These are phyloP conservation scores for Mortierella claussenii DNA, from an alignment of 192 early-diverging fungal genomes.

Conservation along the genomic window DNA sequence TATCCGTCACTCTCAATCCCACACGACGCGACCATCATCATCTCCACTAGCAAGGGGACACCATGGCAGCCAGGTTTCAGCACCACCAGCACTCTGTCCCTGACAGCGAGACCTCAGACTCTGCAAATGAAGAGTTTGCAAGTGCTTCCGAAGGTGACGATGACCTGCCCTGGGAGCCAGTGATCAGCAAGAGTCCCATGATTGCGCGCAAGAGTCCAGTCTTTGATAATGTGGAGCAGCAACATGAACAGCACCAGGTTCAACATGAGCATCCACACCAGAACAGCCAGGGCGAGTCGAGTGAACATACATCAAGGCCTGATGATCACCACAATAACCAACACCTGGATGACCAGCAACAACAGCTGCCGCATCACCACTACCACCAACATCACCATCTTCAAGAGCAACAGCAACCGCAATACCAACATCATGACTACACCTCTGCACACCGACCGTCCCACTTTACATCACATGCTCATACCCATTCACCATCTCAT, in stretches of 20 bases:
- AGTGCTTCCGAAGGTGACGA: conserved; percentile 52
- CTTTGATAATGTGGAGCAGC: too few species aligned
- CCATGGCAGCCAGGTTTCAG: conserved; percentile 6
- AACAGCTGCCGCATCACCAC: background rate
- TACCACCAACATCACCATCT: background rate
- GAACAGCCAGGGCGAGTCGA: too few species aligned
- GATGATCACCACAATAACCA: too few species aligned
- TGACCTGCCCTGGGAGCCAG: conserved; percentile 45
- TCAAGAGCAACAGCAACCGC: background rate
- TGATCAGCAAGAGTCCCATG: conserved; percentile 35
- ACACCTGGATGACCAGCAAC: background rate
- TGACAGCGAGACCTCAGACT: conserved; percentile 37
- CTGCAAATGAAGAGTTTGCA: conserved; percentile 51
- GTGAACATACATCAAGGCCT: too few species aligned
- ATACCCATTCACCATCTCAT: background rate
- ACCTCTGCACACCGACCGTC: background rate
- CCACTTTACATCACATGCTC: background rate
- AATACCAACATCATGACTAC: background rate
- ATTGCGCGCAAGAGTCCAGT: conserved; percentile 30
- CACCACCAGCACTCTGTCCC: conserved; percentile 4
- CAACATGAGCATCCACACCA: conserved; percentile 5
- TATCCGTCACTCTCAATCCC: background rate
- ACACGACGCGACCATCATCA: background rate
- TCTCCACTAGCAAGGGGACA: too few species aligned
- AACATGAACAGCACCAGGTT: conserved; percentile 3